phyloP scores from a whole-genome alignment of 805 yeast species.

The Ascoidea rubescens region DNA sequence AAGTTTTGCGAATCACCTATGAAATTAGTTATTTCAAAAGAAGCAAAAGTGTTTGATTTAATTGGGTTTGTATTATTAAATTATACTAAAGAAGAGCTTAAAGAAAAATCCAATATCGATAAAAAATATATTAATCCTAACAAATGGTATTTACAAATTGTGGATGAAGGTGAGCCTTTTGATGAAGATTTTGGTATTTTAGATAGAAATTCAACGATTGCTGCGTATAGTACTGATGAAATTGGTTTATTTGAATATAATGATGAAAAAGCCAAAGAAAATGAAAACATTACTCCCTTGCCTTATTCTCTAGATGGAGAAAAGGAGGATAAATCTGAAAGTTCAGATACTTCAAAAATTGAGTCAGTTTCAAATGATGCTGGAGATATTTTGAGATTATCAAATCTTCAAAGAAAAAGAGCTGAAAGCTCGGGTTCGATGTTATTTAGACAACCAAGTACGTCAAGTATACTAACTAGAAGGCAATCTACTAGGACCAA shows the following conservation, averaged over 20 bases:
- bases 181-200: slow-evolving; percentile 85
- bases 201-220: slow-evolving; percentile 49
- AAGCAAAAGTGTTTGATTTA: slow-evolving; percentile 35
- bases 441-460: no score
- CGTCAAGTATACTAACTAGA: no score
- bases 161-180: slow-evolving; percentile 86
- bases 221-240: slow-evolving; percentile 70
- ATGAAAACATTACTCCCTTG: slow-evolving; percentile 41
- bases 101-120: slow-evolving; percentile 3
- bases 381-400: no score
- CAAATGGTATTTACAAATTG: slow-evolving; percentile 63
- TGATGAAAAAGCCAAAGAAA: slow-evolving; percentile 28
- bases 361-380: not conserved
- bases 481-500: no score
- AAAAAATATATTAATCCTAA: slow-evolving; percentile 35
- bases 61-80: slow-evolving; percentile 37
- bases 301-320: slow-evolving; percentile 17
- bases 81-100: slow-evolving; percentile 4
- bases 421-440: no score
- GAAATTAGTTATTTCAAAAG: slow-evolving; percentile 17
- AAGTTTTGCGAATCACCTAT: slow-evolving; percentile 8
- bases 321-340: not conserved
- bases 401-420: no score
- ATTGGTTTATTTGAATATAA: slow-evolving; percentile 58
- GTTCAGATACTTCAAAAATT: not conserved